Evolutionary conservation across 2,329 filamentous ascomycete species (phyloP), one percentile per base, ranked within the genome.

Genomic region (Cadophora sp.): DNA sequence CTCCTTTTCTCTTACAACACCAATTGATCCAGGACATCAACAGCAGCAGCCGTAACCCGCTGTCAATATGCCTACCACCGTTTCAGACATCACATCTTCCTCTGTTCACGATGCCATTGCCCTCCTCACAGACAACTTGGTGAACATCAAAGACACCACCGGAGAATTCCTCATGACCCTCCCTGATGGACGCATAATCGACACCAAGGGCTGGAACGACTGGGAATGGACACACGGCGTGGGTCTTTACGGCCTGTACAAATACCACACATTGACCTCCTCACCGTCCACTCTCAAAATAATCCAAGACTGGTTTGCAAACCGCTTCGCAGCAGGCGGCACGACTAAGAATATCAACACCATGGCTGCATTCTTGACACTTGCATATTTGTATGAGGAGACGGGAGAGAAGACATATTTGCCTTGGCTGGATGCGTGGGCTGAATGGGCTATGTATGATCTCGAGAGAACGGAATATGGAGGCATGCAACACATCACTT

Each of bases 261-360:
- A 93, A 76, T 94, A 94, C 82, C 91, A 93, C 79, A 85, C 88
- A 68, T 79, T 94, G 72, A 93, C 90, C 0, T 88, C 87, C 59
- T 87, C 89, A 48, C 77, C 81, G 1, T 78, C 81, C 43, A 86
- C 87, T 66, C 83, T 93, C 24, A 79, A 83, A 69, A 88, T 91
- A 69, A 92, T 94, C 73, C 84, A 91, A 75, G 83, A 86, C 67
- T 95, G 92, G 92, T 94, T 93, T 79, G 80, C 81, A 4, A 85
- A 84, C 56, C 88, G 91, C 93, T 78, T 76, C 56, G 66, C 59
- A 14, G 74, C 73, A 64, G 76, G 75, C 1, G 75, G 85, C 73
- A 94, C 92, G 3, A 93, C 90, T 47, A 94, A 94, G 78, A 94
- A 94, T 78, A 93, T 93, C 83, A 94, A 93, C 81, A 94, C 92